phyloP scores from a whole-genome alignment of 257 asterid species.

The Ajuga chamaepitys region DNA sequence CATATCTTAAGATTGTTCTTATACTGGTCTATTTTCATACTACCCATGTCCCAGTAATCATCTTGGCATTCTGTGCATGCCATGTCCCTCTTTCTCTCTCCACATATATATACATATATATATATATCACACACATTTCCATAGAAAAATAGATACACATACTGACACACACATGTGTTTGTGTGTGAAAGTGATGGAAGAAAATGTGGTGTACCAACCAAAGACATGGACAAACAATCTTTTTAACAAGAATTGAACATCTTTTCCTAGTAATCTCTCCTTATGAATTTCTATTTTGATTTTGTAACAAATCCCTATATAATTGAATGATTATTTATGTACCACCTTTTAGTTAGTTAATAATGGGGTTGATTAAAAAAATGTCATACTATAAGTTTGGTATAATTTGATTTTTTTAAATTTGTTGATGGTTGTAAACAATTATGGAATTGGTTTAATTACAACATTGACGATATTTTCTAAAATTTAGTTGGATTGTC shows the following conservation, averaged over 20 bases:
- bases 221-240: constrained; percentile 26
- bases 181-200: background rate
- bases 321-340: no score
- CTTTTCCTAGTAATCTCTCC: constrained; percentile 3
- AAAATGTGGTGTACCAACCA: constrained; percentile 28
- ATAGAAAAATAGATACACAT: no score
- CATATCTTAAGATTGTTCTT: constrained; percentile 12
- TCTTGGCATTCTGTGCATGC: constrained; percentile 48
- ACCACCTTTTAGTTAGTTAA: no score
- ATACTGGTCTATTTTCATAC: constrained; percentile 8
- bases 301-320: no score
- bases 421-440: no score
- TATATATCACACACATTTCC: background rate
- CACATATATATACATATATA: background rate
- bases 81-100: background rate
- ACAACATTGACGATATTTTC: no score
- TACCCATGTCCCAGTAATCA: constrained; percentile 36
- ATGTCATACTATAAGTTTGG: no score
- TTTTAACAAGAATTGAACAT: constrained; percentile 10
- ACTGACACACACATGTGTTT: background rate
- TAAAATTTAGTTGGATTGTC: no score
- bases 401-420: no score
- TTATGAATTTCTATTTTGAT: background rate
- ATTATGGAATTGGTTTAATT: no score
- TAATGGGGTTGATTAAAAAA: no score